Conservation (phyloP, 192 early-diverging fungal genomes). For the Coemansia sp. region DNA sequence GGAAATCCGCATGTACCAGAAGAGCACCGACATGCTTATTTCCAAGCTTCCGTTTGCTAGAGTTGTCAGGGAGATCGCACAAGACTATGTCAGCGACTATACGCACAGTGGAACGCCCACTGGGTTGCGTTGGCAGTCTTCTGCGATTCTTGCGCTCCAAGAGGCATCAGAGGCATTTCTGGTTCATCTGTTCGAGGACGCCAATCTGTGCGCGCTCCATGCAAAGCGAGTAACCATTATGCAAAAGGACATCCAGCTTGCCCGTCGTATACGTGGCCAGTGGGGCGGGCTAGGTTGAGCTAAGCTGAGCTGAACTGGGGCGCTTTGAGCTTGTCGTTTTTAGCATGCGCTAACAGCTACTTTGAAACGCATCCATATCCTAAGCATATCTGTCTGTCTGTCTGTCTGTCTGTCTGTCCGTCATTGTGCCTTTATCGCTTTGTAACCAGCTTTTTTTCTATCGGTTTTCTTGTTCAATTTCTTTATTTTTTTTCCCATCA, state of each 20-base stretch:
- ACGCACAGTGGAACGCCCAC: slow-evolving; percentile 37
- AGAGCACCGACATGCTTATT: slow-evolving; percentile 73
- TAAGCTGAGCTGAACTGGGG: background rate
- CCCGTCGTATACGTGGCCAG: slow-evolving; percentile 83
- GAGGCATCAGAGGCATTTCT: slow-evolving; percentile 80
- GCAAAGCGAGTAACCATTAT: slow-evolving; percentile 93
- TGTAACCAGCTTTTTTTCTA: slow-evolving; percentile 3
- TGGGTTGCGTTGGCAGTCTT: slow-evolving; percentile 69
- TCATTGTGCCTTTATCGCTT: background rate
- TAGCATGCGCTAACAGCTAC: no score
- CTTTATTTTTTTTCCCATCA: background rate
- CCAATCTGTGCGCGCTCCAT: slow-evolving; percentile 91
- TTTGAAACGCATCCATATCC: no score
- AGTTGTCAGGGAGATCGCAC: slow-evolving; percentile 70
- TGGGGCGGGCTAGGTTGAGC: slow-evolving; percentile 66
- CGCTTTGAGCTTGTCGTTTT: background rate
- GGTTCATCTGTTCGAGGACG: slow-evolving; percentile 87
- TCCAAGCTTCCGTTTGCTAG: slow-evolving; percentile 87
- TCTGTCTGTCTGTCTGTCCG: no score
- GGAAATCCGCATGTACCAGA: slow-evolving; percentile 86
- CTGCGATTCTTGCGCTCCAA: slow-evolving; percentile 77
- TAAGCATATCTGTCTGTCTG: no score
- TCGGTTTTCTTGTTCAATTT: slow-evolving; percentile 1
- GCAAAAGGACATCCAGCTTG: slow-evolving; percentile 90
- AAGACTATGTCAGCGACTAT: slow-evolving; percentile 52